Base-by-base conservation (phyloP, 352 stramenopile genomes). In the Globisporangium middletonii region DNA sequence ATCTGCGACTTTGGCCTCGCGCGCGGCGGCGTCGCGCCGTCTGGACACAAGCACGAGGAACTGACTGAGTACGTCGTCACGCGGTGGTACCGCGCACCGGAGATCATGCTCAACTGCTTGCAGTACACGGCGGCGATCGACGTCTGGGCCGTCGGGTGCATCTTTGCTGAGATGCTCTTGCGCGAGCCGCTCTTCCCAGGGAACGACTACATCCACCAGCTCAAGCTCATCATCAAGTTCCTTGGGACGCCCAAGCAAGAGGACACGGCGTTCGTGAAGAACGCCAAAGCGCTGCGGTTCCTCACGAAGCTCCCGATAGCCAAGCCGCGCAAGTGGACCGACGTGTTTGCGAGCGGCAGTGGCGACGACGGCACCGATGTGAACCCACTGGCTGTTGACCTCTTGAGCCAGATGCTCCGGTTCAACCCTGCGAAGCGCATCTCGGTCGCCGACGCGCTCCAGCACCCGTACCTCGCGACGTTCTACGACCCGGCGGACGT, bases 121-220 rank as follows among this genome's bases (percentile, higher is more conserved):
- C 75, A 98, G 38, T 99, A 99, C 71, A 95, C 87, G 3, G 88
- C 96, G 61, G 83, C 89, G 23, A 92, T 98, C 57, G 93, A 98
- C 64, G 68, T 98, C 16, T 98, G 93, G 93, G 86, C 83, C 54
- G 93, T 98, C 19, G 97, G 97, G 18, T 99, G 97, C 66, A 99
- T 99, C 60, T 98, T 99, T 65, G 97, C 92, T 16, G 97, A 99
- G 75, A 92, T 99, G 62, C 83, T 99, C 18, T 65, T 89, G 41
- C 81, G 97, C 42, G 98, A 99, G 67, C 95, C 97, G 48, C 84
- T 98, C 37, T 99, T 99, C 63, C 93, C 79, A 3, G 83, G 83
- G 50, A 87, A 92, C 41, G 83, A 92, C 64, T 92, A 90, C 65
- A 82, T 91, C 44, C 77, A 92, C 60, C 83, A 92, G 54, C 81